Conservation (phyloP, 192 early-diverging fungal genomes). For the Coemansia sp. region DNA sequence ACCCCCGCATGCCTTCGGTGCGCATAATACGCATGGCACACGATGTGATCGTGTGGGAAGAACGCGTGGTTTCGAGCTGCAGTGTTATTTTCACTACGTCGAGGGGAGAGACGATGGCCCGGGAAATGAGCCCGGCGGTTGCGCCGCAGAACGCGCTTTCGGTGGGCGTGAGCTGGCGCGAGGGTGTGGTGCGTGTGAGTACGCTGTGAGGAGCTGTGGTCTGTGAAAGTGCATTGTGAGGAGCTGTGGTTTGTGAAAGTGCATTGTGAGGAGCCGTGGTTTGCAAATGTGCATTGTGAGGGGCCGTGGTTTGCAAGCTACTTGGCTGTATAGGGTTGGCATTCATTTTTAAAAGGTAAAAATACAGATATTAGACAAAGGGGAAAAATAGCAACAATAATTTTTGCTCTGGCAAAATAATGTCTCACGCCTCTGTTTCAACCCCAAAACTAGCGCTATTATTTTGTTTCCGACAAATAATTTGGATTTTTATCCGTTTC, state of each 20-base stretch:
- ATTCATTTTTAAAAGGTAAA: neutral
- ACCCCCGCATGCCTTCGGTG: conserved; percentile 79
- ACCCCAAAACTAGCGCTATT: no score
- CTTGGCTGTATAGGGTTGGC: neutral
- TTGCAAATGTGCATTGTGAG: neutral
- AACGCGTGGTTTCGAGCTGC: conserved; percentile 42
- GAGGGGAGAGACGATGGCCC: conserved; percentile 85
- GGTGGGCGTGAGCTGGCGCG: conserved; percentile 25
- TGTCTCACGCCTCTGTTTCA: no score
- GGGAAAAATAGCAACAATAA: no score
- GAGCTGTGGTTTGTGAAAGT: neutral
- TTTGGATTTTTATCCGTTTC: no score
- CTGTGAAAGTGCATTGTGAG: neutral
- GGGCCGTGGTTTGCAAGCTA: neutral
- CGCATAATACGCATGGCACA: conserved; percentile 67
- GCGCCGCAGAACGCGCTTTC: conserved; percentile 50
- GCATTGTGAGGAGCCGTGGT: neutral
- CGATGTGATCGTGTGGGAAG: conserved; percentile 61
- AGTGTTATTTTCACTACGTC: conserved; percentile 94
- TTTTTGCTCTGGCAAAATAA: no score
- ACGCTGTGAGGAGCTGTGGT: neutral
- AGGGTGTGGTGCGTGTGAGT: conserved; percentile 27
- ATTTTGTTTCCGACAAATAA: no score
- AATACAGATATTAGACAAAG: no score
- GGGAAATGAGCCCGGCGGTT: conserved; percentile 50